Conservation (phyloP, 352 stramenopile species). For the Phytopythium mirpurense region DNA sequence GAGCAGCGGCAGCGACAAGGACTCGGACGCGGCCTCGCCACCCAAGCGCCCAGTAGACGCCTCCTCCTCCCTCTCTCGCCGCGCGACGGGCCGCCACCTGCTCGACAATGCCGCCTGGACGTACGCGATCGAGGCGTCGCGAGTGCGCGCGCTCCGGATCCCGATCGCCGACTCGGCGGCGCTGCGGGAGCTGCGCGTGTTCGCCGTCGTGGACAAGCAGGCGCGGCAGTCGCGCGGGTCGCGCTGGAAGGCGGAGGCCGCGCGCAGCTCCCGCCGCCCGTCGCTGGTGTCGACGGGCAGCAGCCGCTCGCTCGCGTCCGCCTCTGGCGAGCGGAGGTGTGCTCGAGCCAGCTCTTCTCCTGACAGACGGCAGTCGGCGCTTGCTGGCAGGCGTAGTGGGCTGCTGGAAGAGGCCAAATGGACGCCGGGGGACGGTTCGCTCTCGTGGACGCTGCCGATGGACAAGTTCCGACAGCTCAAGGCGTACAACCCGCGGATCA, state of each 20-base stretch:
- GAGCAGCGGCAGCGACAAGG: neutral
- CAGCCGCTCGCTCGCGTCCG: neutral
- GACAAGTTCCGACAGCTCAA: conserved; percentile 63
- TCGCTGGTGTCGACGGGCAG: neutral
- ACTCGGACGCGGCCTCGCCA: neutral
- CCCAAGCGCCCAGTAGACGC: neutral
- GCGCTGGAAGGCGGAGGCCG: conserved; percentile 41
- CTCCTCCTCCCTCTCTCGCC: neutral
- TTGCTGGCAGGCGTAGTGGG: conserved; percentile 21
- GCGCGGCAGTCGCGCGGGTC: conserved; percentile 43
- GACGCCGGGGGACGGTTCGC: conserved; percentile 31
- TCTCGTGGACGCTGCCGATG: conserved; percentile 60
- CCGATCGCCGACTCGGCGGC: conserved; percentile 22
- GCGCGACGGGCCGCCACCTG: conserved; percentile 13
- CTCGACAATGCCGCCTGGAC: conserved; percentile 44
- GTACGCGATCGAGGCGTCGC: conserved; percentile 32
- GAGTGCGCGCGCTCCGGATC: conserved; percentile 42
- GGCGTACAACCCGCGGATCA: conserved; percentile 54
- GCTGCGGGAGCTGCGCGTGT: conserved; percentile 55
- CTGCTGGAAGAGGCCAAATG: conserved; percentile 55
- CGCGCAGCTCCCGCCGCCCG: neutral
- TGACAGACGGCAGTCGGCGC: neutral
- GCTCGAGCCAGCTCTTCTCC: neutral
- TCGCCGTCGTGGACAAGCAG: conserved; percentile 48
- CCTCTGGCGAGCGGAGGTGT: neutral